Evolutionary conservation across 148 eudicot species (phyloP), one percentile per base, ranked within the genome.

Genomic region (Linanthus parryae): DNA sequence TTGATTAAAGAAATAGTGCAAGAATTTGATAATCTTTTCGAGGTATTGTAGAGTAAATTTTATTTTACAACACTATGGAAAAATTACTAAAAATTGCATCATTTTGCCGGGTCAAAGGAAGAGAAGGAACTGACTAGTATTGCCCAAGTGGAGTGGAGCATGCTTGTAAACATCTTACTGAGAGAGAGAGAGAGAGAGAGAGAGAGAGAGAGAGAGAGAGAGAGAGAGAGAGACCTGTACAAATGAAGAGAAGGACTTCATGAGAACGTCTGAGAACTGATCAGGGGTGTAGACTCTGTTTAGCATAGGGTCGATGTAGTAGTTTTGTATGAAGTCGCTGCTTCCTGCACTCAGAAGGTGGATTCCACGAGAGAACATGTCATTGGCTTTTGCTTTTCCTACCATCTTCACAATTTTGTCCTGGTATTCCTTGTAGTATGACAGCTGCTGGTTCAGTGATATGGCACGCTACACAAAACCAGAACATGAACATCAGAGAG

Each of bases 301-400:
- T 16, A 85, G 73, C 2, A 54, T 15, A 22, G 95, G 85, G 47
- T 78, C 73, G 48, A 90, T 70, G 63, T 90, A 85, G 70, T 83
- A 90, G 33, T 85, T 90, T 67, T 90, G 97, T 35, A 85, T 58
- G 58, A 71, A 85, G 56, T 90, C 97, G 63, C 95, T 90, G 70
- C 73, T 74, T 40, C 97, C 97, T 45, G 97, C 92, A 65, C 92
- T 85, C 29, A 85, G 31, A 16, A 90, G 73, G 55, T 90, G 95
- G 41, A 90, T 80, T 46, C 88, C 97, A 20, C 88, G 78, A 0
- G 92, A 76, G 56, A 83, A 65, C 68, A 81, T 76, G 21, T 46
- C 59, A 26, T 76, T 76, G 0, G 92, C 97, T 41, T 59, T 76
- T 24, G 42, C 73, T 55, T 53, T 74, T 23, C 97, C 97, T 38